Evolutionary conservation across 1,284 basidiomycete species (phyloP), one percentile per base, ranked within the genome.

Genomic region (Fereydounia khargensis): DNA sequence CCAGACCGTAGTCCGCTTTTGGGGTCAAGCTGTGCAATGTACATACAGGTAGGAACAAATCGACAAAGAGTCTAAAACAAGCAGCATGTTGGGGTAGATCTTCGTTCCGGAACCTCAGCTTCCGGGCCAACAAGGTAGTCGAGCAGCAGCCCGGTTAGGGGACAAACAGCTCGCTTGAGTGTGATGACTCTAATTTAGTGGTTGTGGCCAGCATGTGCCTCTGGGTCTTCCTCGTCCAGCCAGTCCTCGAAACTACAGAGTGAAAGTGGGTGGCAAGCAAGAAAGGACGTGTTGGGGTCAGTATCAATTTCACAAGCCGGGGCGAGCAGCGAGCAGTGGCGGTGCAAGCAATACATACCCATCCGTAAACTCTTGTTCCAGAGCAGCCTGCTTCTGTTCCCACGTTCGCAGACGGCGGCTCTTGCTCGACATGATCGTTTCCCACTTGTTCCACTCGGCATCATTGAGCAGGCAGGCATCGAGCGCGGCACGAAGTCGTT

Each of bases 371-470:
- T 74, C 39, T 30, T 76, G 57, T 23, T 69, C 61, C 16, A 79
- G 68, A 35, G 59, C 68, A 23, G 74, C 56, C 27, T 68, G 45
- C 49, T 77, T 57, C 13, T 45, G 44, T 21, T 47, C 19, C 22
- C 50, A 19, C 13, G 50, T 36, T 14, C 20, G 23, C 25, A 33
- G 11, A 6, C 62, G 54, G 11, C 47, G 45, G 24, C 59, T 55
- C 35, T 58, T 49, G 6, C 65, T 68, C 30, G 65, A 68, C 79
- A 79, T 79, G 28, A 77, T 61, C 47, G 65, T 68, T 40, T 76
- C 54, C 76, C 77, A 80, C 27, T 60, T 23, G 8, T 56, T 39
- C 78, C 75, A 78, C 66, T 80, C 79, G 1, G 65, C 54, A 54
- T 79, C 78, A 18, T 54, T 65, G 13, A 80, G 56, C 14, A 79